phyloP scores from a whole-genome alignment of 1,284 basidiomycete genomes.

The Melampsora larici-populina region DNA sequence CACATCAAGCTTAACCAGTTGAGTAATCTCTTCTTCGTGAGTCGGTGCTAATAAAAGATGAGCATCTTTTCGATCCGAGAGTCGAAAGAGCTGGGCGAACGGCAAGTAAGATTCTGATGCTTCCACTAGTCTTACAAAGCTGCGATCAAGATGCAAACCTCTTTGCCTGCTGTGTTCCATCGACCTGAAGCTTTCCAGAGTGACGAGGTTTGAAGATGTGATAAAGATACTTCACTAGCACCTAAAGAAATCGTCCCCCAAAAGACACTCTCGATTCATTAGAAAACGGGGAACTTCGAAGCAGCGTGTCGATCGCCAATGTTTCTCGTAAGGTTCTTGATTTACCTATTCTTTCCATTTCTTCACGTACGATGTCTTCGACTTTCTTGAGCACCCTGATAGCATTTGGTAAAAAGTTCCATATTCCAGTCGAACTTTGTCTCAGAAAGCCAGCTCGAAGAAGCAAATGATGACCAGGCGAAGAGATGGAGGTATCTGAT shows the following conservation, averaged over 20 bases:
- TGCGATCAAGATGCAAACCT: conserved; percentile 44
- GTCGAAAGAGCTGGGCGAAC: conserved; percentile 49
- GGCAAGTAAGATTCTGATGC: background rate
- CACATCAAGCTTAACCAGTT: conserved; percentile 50
- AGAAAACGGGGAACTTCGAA: too few species aligned
- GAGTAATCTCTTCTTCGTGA: conserved; percentile 55
- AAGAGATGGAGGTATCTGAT: background rate
- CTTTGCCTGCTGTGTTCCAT: conserved; percentile 50
- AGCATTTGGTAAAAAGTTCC: conserved; percentile 52
- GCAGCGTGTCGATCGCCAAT: too few species aligned
- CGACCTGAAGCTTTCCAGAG: conserved; percentile 52
- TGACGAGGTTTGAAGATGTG: conserved; percentile 50
- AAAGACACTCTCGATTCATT: too few species aligned
- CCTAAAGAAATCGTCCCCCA: conserved; percentile 28
- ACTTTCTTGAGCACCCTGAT: conserved; percentile 52
- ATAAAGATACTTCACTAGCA: conserved; percentile 52
- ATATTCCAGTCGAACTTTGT: conserved; percentile 53
- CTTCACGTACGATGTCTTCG: conserved; percentile 50
- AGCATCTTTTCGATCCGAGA: conserved; percentile 50
- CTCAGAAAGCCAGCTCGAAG: conserved; percentile 52
- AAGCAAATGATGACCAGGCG: conserved; percentile 44
- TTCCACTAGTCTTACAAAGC: too few species aligned
- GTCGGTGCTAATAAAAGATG: conserved; percentile 54
- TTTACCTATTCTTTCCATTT: conserved; percentile 49
- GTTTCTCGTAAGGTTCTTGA: background rate